Conservation (phyloP, 768 basidiomycete genomes). For the Pleurotus tuoliensis region DNA sequence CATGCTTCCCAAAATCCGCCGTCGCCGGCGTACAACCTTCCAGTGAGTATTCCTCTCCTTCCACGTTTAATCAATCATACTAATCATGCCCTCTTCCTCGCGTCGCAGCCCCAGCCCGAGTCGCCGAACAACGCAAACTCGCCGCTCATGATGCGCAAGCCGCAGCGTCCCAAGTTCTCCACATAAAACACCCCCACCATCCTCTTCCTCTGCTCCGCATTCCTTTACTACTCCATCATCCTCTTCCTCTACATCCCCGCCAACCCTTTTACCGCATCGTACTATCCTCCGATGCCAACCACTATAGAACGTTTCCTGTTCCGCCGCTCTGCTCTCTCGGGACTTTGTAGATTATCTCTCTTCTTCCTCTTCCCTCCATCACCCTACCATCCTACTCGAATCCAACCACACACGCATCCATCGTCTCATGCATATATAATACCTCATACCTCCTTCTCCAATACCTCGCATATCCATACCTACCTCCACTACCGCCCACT, state of each 20-base stretch:
- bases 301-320: not conserved
- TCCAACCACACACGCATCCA: no score
- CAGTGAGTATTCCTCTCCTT: conserved; percentile 24
- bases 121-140: conserved; percentile 33
- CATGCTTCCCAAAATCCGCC: conserved; percentile 29
- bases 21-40: conserved; percentile 28
- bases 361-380: not conserved
- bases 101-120: conserved; percentile 22
- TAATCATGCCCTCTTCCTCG: not conserved
- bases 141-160: conserved; percentile 56
- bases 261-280: not conserved
- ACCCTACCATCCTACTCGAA: no score
- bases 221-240: no score
- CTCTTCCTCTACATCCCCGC: not conserved
- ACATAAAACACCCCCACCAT: not conserved
- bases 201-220: not conserved
- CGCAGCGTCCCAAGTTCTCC: conserved; percentile 12
- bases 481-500: no score
- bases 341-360: conserved; percentile 1
- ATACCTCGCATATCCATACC: no score
- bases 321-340: not conserved
- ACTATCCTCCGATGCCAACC: no score
- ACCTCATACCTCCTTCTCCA: not conserved
- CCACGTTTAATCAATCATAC: no score
- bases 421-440: not conserved